Percentiles rank a stretch among this genome's conserved stretches.
Evolutionary conservation across 2,329 filamentous ascomycete species (phyloP).

Genomic region (Botrytis fabae): DNA sequence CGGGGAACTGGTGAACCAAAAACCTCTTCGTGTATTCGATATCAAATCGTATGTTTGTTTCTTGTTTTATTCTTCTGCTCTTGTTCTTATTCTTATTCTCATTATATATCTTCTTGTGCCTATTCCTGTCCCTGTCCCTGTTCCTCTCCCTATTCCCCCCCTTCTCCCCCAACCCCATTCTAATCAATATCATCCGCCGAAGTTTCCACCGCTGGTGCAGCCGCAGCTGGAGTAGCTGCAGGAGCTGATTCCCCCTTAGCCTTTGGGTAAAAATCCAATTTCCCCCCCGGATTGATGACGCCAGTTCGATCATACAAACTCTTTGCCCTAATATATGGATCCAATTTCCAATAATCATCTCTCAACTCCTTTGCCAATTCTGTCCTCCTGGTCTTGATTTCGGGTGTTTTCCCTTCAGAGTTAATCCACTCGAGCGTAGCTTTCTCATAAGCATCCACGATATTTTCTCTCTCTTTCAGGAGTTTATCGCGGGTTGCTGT

Average conservation of each 20-base stretch:
- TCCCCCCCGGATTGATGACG: conserved; percentile 66
- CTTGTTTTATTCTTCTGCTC: not conserved
- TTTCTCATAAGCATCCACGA: conserved; percentile 74
- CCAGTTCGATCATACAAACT: conserved; percentile 84
- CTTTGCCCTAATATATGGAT: conserved; percentile 81
- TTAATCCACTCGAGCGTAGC: conserved; percentile 74
- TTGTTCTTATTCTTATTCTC: not conserved
- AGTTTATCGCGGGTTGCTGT: conserved; percentile 62
- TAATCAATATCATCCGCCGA: conserved; percentile 39
- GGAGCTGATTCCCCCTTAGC: conserved; percentile 21
- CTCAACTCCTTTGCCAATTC: conserved; percentile 63
- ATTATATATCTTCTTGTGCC: conserved; percentile 1
- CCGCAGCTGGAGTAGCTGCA: conserved; percentile 28
- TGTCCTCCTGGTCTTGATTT: conserved; percentile 58
- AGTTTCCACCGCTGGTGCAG: not conserved
- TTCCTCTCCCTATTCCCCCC: not conserved
- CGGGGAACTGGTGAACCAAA: no score
- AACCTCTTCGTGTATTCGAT: not conserved
- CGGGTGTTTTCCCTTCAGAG: conserved; percentile 43
- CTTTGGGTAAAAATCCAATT: conserved; percentile 67
- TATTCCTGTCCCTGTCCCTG: not conserved
- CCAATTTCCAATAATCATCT: conserved; percentile 83
- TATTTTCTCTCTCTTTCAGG: conserved; percentile 58
- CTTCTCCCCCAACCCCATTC: not conserved
- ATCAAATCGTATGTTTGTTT: not conserved